These are phyloP conservation scores for Plectosphaerella cucumerina DNA, from an alignment of 2,329 filamentous ascomycete genomes.

Conservation along the genomic window DNA sequence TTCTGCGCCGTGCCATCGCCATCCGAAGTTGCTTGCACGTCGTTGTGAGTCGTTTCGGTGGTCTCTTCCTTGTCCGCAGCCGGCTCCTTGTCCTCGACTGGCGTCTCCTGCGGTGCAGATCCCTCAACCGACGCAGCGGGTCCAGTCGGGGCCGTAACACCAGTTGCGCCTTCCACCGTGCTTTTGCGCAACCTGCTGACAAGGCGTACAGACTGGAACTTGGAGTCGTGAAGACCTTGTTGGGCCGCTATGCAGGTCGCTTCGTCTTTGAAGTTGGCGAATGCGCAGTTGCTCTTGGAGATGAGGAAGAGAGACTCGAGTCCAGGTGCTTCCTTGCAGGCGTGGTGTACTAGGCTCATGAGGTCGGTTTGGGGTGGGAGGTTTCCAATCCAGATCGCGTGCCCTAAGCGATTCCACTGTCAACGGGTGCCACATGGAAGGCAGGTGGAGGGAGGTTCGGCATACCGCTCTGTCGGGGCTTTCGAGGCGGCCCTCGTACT, in stretches of 20 bases:
- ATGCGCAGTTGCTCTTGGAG: constrained; percentile 94
- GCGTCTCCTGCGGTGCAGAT: background rate
- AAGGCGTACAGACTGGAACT: constrained; percentile 78
- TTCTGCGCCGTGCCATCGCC: constrained; percentile 29
- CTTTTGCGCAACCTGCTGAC: constrained; percentile 75
- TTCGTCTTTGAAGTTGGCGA: constrained; percentile 90
- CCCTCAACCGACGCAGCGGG: constrained; percentile 36
- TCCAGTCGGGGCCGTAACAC: constrained; percentile 49
- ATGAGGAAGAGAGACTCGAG: constrained; percentile 92
- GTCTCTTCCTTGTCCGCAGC: background rate
- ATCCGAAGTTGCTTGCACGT: background rate
- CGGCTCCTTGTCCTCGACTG: background rate
- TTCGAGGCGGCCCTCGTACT: constrained; percentile 50
- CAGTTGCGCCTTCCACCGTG: constrained; percentile 39
- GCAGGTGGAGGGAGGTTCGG: constrained; percentile 18
- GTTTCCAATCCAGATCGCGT: constrained; percentile 95
- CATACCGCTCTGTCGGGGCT: constrained; percentile 58
- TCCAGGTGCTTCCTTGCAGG: constrained; percentile 72
- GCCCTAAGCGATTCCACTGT: constrained; percentile 45
- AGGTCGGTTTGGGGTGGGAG: constrained; percentile 79
- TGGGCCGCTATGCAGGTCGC: constrained; percentile 71
- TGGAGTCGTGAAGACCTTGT: constrained; percentile 82
- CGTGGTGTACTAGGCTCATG: constrained; percentile 83
- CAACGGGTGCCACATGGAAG: background rate
- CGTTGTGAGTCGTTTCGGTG: background rate